A percentile compares a stretch with the other conserved stretches of the same genome.
These are phyloP conservation scores for Lophium mytilinum DNA, from an alignment of 495 filamentous ascomycete genomes.

Conservation along the genomic window DNA sequence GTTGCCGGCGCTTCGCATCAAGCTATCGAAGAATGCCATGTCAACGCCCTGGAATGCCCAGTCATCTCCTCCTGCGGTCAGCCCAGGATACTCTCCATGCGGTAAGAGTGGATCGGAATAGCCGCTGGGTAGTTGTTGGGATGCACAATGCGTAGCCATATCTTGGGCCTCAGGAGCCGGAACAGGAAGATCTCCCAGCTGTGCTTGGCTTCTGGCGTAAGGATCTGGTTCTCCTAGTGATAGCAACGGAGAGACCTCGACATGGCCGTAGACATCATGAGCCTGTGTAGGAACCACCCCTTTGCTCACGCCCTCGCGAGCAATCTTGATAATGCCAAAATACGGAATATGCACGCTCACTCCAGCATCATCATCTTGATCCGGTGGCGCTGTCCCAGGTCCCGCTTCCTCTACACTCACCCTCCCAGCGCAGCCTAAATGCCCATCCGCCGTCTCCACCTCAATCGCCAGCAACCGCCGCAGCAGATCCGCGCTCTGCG, in stretches of 20 bases:
- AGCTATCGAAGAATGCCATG: constrained; percentile 35
- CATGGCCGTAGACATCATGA: neutral
- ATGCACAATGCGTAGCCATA: neutral
- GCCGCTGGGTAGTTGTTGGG: neutral
- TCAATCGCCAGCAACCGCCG: constrained; percentile 34
- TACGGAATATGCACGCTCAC: constrained; percentile 33
- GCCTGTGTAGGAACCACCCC: neutral
- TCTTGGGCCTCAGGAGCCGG: neutral
- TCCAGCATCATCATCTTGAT: constrained; percentile 12
- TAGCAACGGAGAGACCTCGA: neutral
- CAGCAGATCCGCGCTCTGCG: constrained; percentile 31
- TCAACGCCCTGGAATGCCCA: constrained; percentile 39
- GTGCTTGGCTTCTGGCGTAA: neutral
- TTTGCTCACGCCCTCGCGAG: constrained; percentile 16
- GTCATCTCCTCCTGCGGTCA: constrained; percentile 28
- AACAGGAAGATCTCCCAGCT: neutral
- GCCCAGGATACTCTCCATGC: constrained; percentile 12
- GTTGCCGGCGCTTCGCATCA: constrained; percentile 22
- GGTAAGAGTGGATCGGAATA: constrained; percentile 1
- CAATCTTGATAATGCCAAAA: constrained; percentile 29
- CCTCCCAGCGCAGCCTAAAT: constrained; percentile 8
- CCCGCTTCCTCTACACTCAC: constrained; percentile 15
- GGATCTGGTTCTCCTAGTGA: neutral
- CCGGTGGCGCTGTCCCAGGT: constrained; percentile 5
- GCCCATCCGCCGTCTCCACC: constrained; percentile 25